phyloP scores from a whole-genome alignment of 2,329 filamentous ascomycete genomes.

The Neopestalotiopsis rosae region DNA sequence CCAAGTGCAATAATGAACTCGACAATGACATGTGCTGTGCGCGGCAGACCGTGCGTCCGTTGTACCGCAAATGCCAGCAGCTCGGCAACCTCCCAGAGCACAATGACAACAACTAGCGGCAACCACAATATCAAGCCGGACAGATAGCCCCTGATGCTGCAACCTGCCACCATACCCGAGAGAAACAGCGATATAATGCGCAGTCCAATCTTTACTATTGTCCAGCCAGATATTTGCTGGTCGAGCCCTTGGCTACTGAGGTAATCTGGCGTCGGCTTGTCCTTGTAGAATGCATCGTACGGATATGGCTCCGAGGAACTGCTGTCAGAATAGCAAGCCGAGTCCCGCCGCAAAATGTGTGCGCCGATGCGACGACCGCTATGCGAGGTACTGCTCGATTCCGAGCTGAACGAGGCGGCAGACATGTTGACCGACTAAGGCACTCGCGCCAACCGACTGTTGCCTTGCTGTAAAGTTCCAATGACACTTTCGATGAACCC shows the following conservation, averaged over 20 bases:
- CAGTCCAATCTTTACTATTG: conserved; percentile 14
- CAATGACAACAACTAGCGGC: conserved; percentile 11
- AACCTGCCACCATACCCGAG: conserved; percentile 11
- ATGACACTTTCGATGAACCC: background rate
- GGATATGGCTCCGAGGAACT: conserved; percentile 3
- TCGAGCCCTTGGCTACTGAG: background rate
- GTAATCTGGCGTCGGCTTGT: conserved; percentile 11
- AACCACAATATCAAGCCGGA: conserved; percentile 16
- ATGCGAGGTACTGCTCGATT: conserved; percentile 5
- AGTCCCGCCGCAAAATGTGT: conserved; percentile 1
- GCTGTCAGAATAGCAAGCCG: conserved; percentile 7
- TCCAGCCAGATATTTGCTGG: conserved; percentile 7
- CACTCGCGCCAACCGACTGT: background rate
- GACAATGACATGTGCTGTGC: conserved; percentile 8
- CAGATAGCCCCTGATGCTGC: conserved; percentile 14
- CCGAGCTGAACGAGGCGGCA: background rate
- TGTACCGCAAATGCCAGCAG: conserved; percentile 13
- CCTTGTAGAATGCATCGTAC: conserved; percentile 12
- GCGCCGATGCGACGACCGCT: conserved; percentile 6
- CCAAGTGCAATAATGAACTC: conserved; percentile 16
- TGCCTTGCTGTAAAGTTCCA: background rate
- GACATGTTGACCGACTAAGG: conserved; percentile 4
- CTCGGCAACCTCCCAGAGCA: conserved; percentile 16
- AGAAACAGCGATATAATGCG: conserved; percentile 17
- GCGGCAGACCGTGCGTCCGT: conserved; percentile 14